Base-by-base conservation (phyloP, 345 rosid genomes). In the Pelargonium nanum region DNA sequence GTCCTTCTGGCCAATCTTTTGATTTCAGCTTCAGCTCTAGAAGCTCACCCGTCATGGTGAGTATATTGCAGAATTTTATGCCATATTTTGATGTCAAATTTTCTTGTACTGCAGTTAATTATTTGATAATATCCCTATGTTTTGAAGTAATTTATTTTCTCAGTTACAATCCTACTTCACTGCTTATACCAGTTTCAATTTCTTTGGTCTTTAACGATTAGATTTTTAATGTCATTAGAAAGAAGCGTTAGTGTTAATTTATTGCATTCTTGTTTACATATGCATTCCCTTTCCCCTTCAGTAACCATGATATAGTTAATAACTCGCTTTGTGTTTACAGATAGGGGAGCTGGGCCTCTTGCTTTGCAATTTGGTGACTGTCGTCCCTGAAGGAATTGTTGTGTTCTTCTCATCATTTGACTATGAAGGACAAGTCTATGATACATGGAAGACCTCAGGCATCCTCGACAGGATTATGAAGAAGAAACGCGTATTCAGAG, bases 321-420 rank as follows among this genome's bases (percentile, higher is more conserved):
- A n/a, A 53, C 23, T 48, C 64, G 59, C 24, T 56, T 60, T 61
- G 55, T 44, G 56, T 74, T 62, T 67, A 58, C 86, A 92, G 98
- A 75, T 87, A 59, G 78, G 81, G 71, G 98, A 92, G 84, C 78
- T 89, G 32, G 96, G 98, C 62, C 81, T 80, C 26, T 70, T 86
- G 74, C 78, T 92, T 63, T 81, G 96, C 86, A 92, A 92, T 79
- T 61, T 92, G 80, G 89, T 67, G 55, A 67, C 82, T 53, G 75
- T 83, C 70, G 86, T 87, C 76, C 95, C 98, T 9, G 91, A 83
- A 73, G 98, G 98, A 70, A 80, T 89, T 26, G 79, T 92, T 53
- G 89, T 87, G 71, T 92, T 92, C 86, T 89, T 92, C 78, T 85
- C 98, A 58, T 92, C 98, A 54, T 92, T 83, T 70, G 96, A 89